These are phyloP conservation scores for Argentina anserina DNA, from an alignment of 306 rosid genomes.

Conservation along the genomic window DNA sequence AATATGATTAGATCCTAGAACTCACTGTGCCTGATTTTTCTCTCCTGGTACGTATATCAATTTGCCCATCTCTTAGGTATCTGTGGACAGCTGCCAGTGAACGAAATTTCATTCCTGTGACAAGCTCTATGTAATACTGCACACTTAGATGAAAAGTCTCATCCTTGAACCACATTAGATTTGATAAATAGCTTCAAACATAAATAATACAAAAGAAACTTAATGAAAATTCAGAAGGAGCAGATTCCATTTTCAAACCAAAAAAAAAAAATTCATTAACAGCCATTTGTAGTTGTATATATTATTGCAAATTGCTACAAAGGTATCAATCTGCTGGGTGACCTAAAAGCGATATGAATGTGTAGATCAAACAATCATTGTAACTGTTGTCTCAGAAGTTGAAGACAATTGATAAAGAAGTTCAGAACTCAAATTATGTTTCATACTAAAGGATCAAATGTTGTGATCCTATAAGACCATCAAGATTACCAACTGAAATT, in stretches of 20 bases:
- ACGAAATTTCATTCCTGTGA: constrained; percentile 46
- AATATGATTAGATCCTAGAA: constrained; percentile 7
- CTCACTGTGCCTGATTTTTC: constrained; percentile 37
- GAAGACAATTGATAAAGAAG: not conserved
- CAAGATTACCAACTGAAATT: not conserved
- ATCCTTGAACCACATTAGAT: not conserved
- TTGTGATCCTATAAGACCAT: not conserved
- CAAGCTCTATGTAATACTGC: constrained; percentile 60
- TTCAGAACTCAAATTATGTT: not conserved
- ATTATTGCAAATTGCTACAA: not conserved
- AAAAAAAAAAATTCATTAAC: not conserved
- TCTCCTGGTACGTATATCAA: constrained; percentile 5
- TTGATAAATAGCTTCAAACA: not conserved
- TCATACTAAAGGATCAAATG: not conserved
- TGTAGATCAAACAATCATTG: not conserved
- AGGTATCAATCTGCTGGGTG: not conserved
- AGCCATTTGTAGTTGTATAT: not conserved
- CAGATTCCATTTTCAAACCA: not conserved
- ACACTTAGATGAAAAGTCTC: not conserved
- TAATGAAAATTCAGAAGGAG: not conserved
- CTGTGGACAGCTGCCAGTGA: constrained; percentile 51
- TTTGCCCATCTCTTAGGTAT: constrained; percentile 33
- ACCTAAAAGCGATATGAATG: not conserved
- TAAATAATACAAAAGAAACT: not conserved
- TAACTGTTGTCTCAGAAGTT: not conserved